Conservation (phyloP, 148 eudicot genomes). For the Tetragonia tetragonoides region DNA sequence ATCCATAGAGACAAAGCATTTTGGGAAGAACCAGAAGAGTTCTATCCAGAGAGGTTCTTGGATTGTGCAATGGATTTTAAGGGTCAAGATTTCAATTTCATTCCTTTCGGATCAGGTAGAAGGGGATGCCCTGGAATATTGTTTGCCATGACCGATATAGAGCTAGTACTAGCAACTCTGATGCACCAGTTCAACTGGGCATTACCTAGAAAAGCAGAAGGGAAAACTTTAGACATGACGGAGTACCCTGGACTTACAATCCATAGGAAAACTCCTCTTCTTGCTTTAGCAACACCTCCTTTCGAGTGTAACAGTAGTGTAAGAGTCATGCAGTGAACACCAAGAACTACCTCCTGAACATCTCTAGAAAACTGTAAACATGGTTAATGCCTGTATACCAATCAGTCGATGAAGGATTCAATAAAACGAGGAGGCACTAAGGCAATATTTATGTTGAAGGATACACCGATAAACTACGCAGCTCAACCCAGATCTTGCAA, state of each 20-base stretch:
- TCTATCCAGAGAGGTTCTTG: slow-evolving; percentile 37
- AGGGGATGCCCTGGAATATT: slow-evolving; percentile 37
- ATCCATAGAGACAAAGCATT: slow-evolving; percentile 24
- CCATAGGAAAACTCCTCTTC: slow-evolving; percentile 35
- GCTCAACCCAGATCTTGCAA: too few relatives aligned
- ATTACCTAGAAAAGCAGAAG: slow-evolving; percentile 22
- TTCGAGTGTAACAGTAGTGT: not conserved
- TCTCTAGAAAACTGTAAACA: not conserved
- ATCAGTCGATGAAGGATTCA: not conserved
- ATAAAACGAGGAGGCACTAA: not conserved
- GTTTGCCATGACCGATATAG: slow-evolving; percentile 24
- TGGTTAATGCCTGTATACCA: not conserved
- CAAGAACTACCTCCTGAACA: not conserved
- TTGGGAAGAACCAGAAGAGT: slow-evolving; percentile 35
- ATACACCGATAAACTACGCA: too few relatives aligned
- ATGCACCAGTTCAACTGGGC: slow-evolving; percentile 34
- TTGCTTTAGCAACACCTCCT: slow-evolving; percentile 37
- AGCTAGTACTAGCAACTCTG: slow-evolving; percentile 40
- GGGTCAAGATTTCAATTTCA: slow-evolving; percentile 36
- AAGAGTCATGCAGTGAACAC: not conserved
- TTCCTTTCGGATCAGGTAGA: slow-evolving; percentile 44
- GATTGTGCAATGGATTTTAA: slow-evolving; percentile 20
- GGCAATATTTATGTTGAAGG: too few relatives aligned
- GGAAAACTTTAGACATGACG: slow-evolving; percentile 34
- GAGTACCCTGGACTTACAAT: slow-evolving; percentile 31